These are phyloP conservation scores for Lichtheimia corymbifera DNA, from an alignment of 371 early-diverging fungal species.

Conservation along the genomic window DNA sequence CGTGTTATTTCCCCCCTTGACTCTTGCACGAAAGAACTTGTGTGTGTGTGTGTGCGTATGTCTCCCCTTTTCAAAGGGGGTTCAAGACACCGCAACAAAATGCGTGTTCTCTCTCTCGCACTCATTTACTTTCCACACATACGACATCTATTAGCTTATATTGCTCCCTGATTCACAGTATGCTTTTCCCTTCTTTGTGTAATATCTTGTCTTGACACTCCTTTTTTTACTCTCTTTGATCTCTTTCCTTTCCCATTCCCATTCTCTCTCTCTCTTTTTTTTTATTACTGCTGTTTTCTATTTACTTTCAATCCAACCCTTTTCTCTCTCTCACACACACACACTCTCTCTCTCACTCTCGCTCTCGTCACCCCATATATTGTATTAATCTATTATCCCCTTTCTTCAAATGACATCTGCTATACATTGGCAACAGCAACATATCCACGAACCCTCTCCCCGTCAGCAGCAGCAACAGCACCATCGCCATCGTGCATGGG, in stretches of 20 bases:
- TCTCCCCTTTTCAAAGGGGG: not conserved
- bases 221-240: conserved; percentile 2
- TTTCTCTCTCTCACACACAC: too few species aligned
- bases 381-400: conserved; percentile 3
- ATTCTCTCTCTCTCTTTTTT: not conserved
- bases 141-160: too few species aligned
- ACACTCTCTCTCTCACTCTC: too few species aligned
- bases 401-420: conserved; percentile 11
- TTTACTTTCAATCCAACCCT: too few species aligned
- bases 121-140: too few species aligned
- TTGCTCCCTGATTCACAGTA: too few species aligned
- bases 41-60: not conserved
- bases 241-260: not conserved
- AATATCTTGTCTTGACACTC: not conserved
- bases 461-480: conserved; percentile 6
- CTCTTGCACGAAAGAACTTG: too few species aligned
- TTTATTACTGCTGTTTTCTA: not conserved
- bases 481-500: conserved; percentile 9
- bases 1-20: too few species aligned
- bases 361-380: not conserved
- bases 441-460: not conserved
- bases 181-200: conserved; percentile 1
- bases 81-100: not conserved
- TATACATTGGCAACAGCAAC: conserved; percentile 3
- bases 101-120: too few species aligned